Base-by-base conservation (phyloP, 805 yeast species). In the Groenewaldozyma tartarivorans region DNA sequence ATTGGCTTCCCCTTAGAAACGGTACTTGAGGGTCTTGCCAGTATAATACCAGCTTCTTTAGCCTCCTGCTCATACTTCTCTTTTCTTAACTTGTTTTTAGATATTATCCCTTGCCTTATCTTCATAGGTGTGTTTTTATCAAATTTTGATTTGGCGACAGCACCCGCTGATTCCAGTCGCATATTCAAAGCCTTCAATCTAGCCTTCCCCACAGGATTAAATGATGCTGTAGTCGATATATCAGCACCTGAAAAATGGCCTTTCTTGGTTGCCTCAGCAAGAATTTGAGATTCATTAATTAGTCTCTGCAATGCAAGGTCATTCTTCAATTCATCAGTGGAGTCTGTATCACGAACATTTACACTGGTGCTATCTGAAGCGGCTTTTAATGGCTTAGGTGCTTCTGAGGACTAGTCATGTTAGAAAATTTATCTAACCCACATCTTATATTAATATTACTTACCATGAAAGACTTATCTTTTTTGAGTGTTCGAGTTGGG, bases 101-200 rank as follows among this genome's bases (percentile, higher is more conserved):
- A 62, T 20, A 84, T 66, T 79, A 88, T 81, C 2, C 95, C 95
- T 55, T 82, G 83, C 42, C 96, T 72, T 68, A 86, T 76, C 16
- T 73, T 59, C 87, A 92, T 88, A 17, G 97, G 95, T 75, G 86
- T 84, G 39, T 78, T 82, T 49, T 83, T 92, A 27, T 80, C 59
- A 9, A 24, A 13, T 9, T 9, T 24, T 40, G 64, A 73, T 17
- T 45, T 41, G 21, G 50, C 47, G 6, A 57, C 60, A 20, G 56
- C 64, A 9, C 62, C 63, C 4, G 53, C 38, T 4, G 41, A 33
- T 26, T 53, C 49, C 34, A 59, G 46, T 5, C 69, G 58, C 7
- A 58, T 47, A 18, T 63, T 56, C 49, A 64, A 51, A 13, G 63
- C 52, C 41, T 62, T 60, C 15, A 61, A 45, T n/a, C 69, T 46